Percentiles rank a stretch among this genome's conserved stretches.
Conservation (phyloP, 129 eudicot species). For the Scalesia atractyloides region DNA sequence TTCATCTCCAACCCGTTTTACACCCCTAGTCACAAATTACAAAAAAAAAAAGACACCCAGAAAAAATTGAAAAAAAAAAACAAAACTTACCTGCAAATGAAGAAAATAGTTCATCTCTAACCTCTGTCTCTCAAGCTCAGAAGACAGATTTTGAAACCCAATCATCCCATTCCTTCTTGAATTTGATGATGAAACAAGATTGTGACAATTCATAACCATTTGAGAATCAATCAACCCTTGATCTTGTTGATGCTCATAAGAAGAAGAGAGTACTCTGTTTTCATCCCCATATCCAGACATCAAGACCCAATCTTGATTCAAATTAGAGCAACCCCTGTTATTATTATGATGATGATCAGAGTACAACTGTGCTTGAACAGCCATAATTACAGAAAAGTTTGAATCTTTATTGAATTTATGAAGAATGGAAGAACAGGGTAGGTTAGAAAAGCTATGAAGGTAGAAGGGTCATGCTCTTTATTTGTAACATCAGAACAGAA, state of each 20-base stretch:
- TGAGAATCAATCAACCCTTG: conserved; percentile 29
- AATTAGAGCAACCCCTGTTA: neutral
- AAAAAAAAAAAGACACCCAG: no score
- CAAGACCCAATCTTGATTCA: no score
- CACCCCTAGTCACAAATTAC: no score
- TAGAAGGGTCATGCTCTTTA: conserved; percentile 42
- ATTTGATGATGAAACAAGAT: conserved; percentile 32
- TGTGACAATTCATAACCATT: conserved; percentile 17
- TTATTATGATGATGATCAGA: conserved; percentile 35
- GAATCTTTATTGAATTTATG: neutral
- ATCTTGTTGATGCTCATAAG: conserved; percentile 30
- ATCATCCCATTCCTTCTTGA: conserved; percentile 31
- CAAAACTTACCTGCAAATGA: conserved; percentile 41
- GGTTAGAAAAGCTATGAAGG: conserved; percentile 40
- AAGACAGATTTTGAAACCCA: conserved; percentile 37
- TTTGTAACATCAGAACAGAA: conserved; percentile 42
- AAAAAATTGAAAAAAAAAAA: neutral
- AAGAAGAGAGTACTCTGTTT: conserved; percentile 3
- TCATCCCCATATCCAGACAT: conserved; percentile 26
- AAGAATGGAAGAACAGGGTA: conserved; percentile 21
- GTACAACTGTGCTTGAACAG: conserved; percentile 41
- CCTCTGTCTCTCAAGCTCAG: conserved; percentile 44
- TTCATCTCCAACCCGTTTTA: no score
- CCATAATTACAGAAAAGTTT: conserved; percentile 25
- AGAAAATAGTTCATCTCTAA: conserved; percentile 45